Evolutionary conservation across 2,329 filamentous ascomycete species (phyloP).

Genomic region (Fusarium incarnatum): DNA sequence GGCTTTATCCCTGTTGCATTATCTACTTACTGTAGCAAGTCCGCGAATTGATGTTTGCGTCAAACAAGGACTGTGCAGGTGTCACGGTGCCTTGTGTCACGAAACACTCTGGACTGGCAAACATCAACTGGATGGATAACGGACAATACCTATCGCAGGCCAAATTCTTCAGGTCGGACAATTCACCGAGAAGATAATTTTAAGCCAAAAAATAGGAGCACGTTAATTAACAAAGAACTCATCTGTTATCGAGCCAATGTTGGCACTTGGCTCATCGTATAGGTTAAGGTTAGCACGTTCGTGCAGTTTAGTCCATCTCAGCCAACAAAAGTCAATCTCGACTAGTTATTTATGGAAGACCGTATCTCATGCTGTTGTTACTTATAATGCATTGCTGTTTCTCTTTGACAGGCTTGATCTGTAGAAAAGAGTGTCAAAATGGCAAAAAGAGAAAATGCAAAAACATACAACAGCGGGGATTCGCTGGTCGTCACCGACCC

Average conservation of each 20-base stretch:
- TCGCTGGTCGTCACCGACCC: not conserved
- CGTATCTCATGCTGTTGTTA: not conserved
- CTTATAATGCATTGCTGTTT: accelerated
- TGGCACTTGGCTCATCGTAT: no score
- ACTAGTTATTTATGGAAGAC: not conserved
- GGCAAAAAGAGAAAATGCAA: not conserved
- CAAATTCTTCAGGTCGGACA: no score
- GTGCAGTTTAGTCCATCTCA: no score
- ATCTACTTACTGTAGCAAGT: not conserved
- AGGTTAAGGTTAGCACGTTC: not conserved
- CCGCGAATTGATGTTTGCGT: not conserved
- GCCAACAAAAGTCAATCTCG: no score
- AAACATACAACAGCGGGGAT: not conserved
- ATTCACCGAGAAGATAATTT: no score
- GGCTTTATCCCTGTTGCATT: not conserved
- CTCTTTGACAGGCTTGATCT: not conserved
- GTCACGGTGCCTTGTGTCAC: not conserved
- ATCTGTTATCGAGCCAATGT: no score
- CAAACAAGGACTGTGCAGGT: not conserved
- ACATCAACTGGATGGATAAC: no score
- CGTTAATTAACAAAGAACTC: not conserved
- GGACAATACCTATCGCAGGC: no score
- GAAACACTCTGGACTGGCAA: not conserved
- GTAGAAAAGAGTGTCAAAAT: no score
- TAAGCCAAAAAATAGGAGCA: not conserved